Evolutionary conservation across 1,139 yeast species (phyloP), one percentile per base, ranked within the genome.

Genomic region (Saccharomyces hybrid): DNA sequence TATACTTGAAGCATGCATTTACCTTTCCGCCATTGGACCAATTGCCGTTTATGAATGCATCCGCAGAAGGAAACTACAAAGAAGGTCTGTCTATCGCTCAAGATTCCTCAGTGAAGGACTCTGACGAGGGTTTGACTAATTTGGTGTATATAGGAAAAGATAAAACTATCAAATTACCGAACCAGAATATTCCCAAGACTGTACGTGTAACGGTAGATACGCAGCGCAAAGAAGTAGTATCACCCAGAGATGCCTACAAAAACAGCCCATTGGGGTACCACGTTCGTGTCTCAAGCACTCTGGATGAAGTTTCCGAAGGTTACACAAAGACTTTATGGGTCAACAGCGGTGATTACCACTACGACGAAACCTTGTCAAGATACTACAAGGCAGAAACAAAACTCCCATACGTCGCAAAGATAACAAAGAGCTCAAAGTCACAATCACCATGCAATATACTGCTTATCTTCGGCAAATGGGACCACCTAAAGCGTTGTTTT

Each of bases 191-290:
- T 1, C 96, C 96, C 1, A 79, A 82, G 0, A 83, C 86, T 63
- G 88, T 86, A 4, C 73, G 96, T 60, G 96, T 90, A 5, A 88
- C 96, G 0, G 89, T 90, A 0, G 90, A 90, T 64, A 64, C 81
- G 30, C 75, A 80, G 53, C 79, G 79, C 32, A 78, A 77, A 55
- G 79, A 78, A 54, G 81, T 88, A 7, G 95, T 88, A 0, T 80
- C 91, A 1, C 90, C 95, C 4, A 62, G 73, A 16, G 82, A 80
- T 51, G 96, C 95, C 0, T 88, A 88, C 65, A 88, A 87, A 3
- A 72, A 70, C 20, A 75, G 81, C 5, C 75, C 85, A 5, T 86
- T 83, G 69, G 96, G 96, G 0, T 90, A 86, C 69, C 81, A 78
- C 57, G 91, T 90, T 2, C 75, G 97, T 54, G 72, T 85, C 14